Evolutionary conservation across 192 early-diverging fungal genomes (phyloP), one percentile per base, ranked within the genome.

Genomic region (Coemansia aciculifera): DNA sequence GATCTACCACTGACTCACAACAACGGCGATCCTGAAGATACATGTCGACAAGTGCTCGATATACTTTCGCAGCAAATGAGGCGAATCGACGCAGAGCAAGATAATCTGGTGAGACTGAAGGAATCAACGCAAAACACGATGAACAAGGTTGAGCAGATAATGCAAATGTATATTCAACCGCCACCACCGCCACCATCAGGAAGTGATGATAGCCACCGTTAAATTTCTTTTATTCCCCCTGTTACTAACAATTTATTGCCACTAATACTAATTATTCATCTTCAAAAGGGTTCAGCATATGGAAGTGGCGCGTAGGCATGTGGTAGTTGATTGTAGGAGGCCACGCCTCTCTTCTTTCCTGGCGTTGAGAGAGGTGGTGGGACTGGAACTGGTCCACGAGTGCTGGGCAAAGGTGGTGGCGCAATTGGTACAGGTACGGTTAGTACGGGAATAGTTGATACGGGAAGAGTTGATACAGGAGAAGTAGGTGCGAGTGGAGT

Each of bases 41-140:
- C 79, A 0, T 82, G 74, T 23, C 59, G 72, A 1, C 71, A 77
- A 32, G 79, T 69, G 10, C 51, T 82, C 39, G 74, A 82, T 3
- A 68, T 82, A 56, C 71, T 82, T 0, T 64, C 68, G 11, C 29
- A 13, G 34, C 79, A 82, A 37, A 59, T 77, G 40, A 27, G 62
- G n/a, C 27, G 64, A 24, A 82, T 82, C 24, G 79, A 82, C 24
- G 74, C 51, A 12, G 74, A 82, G 69, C 79, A 82, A 21, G 71
- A 82, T 0, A 59, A 48, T 1, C 51, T 82, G 61, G 36, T 12
- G 11, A 61, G 71, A 42, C 74, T 82, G 23, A 56, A 66, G 19
- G 39, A 59, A 11, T 82, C 79, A 1, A 74, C 79, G n/a, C 56
- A 65, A 24, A 51, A 67, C 1, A 72, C 79, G 5, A 77, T 82